Evolutionary conservation across 805 yeast species (phyloP).

Genomic region (Ogataea nitratoaversa): DNA sequence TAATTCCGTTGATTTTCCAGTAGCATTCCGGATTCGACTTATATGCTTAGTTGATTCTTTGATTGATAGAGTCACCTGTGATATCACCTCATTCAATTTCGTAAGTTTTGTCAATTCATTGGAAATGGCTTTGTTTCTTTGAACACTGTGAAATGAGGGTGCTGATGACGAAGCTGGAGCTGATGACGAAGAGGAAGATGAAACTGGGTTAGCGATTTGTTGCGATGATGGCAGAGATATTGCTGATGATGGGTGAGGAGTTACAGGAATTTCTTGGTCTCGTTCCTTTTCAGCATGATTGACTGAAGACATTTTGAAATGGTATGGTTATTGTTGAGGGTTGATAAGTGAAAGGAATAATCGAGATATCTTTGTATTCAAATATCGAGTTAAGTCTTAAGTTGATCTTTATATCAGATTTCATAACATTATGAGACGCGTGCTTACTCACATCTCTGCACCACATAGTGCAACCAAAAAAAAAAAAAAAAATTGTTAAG

Average conservation of each 20-base stretch:
- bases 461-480: too few relatives aligned
- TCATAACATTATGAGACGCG: too few relatives aligned
- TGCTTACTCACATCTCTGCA: too few relatives aligned
- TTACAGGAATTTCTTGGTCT: not conserved
- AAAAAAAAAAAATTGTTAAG: too few relatives aligned
- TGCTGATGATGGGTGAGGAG: not conserved
- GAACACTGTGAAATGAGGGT: not conserved
- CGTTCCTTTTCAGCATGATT: not conserved
- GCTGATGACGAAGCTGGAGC: not conserved
- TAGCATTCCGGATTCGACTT: constrained; percentile 12
- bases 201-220: not conserved
- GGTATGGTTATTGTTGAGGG: too few relatives aligned
- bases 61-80: constrained; percentile 16
- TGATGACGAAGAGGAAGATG: not conserved
- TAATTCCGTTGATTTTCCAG: constrained; percentile 28
- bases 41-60: constrained; percentile 16
- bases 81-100: constrained; percentile 15
- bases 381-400: too few relatives aligned
- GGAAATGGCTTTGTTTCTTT: constrained; percentile 8
- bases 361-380: too few relatives aligned
- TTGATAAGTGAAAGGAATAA: too few relatives aligned
- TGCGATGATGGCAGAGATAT: not conserved
- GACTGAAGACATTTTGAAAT: not conserved
- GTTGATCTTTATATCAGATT: too few relatives aligned
- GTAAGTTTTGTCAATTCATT: constrained; percentile 13